Conservation (phyloP, 2,329 filamentous ascomycete genomes). For the Paecilomyces sp. region DNA sequence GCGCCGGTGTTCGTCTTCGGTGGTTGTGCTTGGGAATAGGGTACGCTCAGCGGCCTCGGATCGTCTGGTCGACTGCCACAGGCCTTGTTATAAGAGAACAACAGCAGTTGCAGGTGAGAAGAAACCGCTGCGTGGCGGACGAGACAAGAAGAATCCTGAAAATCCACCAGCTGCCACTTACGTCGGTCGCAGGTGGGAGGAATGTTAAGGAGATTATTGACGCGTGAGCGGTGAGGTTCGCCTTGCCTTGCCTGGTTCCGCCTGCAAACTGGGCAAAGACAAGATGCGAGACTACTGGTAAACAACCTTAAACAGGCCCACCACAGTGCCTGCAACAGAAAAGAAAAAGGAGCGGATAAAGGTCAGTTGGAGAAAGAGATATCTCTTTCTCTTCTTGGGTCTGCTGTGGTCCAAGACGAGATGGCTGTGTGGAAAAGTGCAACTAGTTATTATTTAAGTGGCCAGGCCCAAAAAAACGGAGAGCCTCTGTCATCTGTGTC, state of each 20-base stretch:
- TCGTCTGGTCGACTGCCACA: neutral
- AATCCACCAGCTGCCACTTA: neutral
- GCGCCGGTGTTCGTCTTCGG: neutral
- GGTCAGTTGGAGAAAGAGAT: neutral
- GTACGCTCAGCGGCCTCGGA: neutral
- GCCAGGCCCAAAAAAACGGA: neutral
- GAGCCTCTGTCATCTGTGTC: neutral
- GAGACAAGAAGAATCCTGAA: neutral
- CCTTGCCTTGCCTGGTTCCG: neutral
- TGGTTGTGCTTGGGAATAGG: neutral
- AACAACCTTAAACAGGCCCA: neutral
- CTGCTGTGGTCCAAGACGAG: neutral
- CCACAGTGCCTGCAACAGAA: neutral
- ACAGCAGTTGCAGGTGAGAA: neutral
- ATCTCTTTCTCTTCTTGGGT: neutral
- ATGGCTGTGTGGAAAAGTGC: neutral
- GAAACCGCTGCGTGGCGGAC: neutral
- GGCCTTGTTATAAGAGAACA: neutral
- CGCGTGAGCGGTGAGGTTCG: slow-evolving; percentile 1
- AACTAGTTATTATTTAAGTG: neutral
- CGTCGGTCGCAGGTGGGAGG: neutral
- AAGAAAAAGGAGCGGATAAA: neutral
- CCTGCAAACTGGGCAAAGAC: slow-evolving; percentile 1
- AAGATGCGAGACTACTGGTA: neutral
- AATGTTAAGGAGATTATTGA: slow-evolving; percentile 5